phyloP scores from a whole-genome alignment of 176 grass and related monocot genomes.

The Oryza meyeriana region DNA sequence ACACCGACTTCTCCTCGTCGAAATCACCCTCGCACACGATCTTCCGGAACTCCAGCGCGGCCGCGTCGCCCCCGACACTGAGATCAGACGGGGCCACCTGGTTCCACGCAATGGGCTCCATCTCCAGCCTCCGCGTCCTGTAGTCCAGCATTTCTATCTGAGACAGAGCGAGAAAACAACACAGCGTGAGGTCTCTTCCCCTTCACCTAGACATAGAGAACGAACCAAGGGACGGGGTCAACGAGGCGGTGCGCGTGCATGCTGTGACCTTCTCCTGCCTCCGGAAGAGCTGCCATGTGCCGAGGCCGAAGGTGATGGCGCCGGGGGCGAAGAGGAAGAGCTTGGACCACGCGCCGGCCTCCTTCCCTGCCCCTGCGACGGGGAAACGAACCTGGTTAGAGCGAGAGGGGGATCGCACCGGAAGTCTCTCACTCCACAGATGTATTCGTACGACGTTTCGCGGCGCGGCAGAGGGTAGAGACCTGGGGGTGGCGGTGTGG shows the following conservation, averaged over 20 bases:
- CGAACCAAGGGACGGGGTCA: background rate
- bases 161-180: constrained; percentile 11
- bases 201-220: background rate
- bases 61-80: constrained; percentile 25
- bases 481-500: constrained; percentile 37
- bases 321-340: constrained; percentile 88
- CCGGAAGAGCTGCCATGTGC: constrained; percentile 94
- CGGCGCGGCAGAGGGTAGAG: background rate
- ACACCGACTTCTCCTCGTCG: constrained; percentile 63
- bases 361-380: constrained; percentile 53
- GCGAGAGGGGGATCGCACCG: background rate
- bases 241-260: background rate
- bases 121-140: constrained; percentile 76
- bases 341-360: constrained; percentile 67
- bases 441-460: constrained; percentile 33
- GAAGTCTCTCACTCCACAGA: background rate
- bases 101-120: constrained; percentile 68
- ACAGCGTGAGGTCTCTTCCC: constrained; percentile 7
- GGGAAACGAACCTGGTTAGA: constrained; percentile 13
- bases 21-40: constrained; percentile 80
- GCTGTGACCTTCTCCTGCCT: constrained; percentile 80
- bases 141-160: constrained; percentile 98
- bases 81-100: constrained; percentile 42
- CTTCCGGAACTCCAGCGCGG: constrained; percentile 67
- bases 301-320: constrained; percentile 92